Evolutionary conservation across 495 filamentous ascomycete species (phyloP).

Genomic region (Aspergillus egyptiacus): DNA sequence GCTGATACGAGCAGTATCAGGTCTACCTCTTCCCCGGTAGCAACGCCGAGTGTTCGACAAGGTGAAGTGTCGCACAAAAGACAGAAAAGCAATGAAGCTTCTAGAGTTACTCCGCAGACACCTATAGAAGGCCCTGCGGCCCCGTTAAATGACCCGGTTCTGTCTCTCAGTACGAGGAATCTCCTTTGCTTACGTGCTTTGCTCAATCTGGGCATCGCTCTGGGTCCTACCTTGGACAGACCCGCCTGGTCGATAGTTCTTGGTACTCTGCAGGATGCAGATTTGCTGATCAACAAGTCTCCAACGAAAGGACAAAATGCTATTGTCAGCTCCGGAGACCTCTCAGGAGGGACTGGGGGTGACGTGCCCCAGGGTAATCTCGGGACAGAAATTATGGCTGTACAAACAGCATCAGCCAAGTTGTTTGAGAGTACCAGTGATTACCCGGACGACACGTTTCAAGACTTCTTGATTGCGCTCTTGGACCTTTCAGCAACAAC

Average conservation of each 20-base stretch:
- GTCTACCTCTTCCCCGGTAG: slow-evolving; percentile 29
- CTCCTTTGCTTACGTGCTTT: slow-evolving; percentile 83
- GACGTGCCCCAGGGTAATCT: slow-evolving; percentile 55
- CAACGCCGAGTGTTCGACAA: slow-evolving; percentile 28
- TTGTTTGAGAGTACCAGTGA: slow-evolving; percentile 86
- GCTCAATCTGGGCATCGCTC: slow-evolving; percentile 87
- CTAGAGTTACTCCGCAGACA: slow-evolving; percentile 16
- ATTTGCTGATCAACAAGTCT: slow-evolving; percentile 68
- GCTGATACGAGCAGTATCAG: slow-evolving; percentile 53
- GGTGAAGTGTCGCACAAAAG: slow-evolving; percentile 36
- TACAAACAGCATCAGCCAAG: slow-evolving; percentile 79
- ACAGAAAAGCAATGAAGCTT: slow-evolving; percentile 25
- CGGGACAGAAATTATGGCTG: slow-evolving; percentile 73
- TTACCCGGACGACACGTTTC: slow-evolving; percentile 75
- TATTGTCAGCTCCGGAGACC: slow-evolving; percentile 26
- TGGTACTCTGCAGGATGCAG: slow-evolving; percentile 86
- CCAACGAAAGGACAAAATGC: slow-evolving; percentile 31
- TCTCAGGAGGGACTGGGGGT: slow-evolving; percentile 28
- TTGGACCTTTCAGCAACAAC: slow-evolving; percentile 55
- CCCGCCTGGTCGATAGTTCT: slow-evolving; percentile 84
- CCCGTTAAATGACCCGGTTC: slow-evolving; percentile 19
- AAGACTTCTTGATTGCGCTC: slow-evolving; percentile 68
- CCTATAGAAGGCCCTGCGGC: slow-evolving; percentile 19
- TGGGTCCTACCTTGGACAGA: slow-evolving; percentile 76
- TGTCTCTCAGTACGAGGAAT: slow-evolving; percentile 78